Evolutionary conservation across 2,329 filamentous ascomycete genomes (phyloP).

Genomic region (Neospermospora avenae): DNA sequence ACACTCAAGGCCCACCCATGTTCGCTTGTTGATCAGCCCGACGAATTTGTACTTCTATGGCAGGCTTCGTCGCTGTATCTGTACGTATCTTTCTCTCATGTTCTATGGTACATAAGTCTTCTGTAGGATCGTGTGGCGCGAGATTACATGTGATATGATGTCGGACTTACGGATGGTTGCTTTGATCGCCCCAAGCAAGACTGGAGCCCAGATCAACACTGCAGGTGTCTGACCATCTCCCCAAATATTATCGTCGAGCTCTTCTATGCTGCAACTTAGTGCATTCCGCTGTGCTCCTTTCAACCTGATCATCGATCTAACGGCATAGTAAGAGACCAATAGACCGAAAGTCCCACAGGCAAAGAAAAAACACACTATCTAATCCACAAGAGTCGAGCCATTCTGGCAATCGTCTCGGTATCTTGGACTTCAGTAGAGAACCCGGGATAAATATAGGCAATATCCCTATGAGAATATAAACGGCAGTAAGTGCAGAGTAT

Average conservation of each 20-base stretch:
- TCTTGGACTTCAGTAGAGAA: neutral
- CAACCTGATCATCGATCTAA: neutral
- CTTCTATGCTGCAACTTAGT: neutral
- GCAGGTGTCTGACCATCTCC: neutral
- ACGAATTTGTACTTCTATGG: neutral
- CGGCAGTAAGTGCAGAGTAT: neutral
- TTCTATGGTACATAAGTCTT: neutral
- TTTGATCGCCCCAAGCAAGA: neutral
- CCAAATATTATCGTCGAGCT: neutral
- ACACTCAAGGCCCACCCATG: neutral
- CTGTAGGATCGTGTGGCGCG: neutral
- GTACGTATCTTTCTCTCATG: neutral
- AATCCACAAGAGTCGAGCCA: neutral
- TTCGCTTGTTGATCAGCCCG: neutral
- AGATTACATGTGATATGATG: neutral
- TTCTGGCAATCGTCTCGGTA: neutral
- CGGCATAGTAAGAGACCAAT: neutral
- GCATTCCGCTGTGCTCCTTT: neutral
- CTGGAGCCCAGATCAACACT: neutral
- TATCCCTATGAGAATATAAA: too few species aligned
- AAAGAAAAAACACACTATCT: neutral
- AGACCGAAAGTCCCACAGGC: neutral
- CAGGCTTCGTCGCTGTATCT: neutral
- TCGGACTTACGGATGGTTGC: neutral
- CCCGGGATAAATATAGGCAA: too few species aligned